phyloP scores from a whole-genome alignment of 1,139 yeast species.

The Geotrichum phurueaensis region DNA sequence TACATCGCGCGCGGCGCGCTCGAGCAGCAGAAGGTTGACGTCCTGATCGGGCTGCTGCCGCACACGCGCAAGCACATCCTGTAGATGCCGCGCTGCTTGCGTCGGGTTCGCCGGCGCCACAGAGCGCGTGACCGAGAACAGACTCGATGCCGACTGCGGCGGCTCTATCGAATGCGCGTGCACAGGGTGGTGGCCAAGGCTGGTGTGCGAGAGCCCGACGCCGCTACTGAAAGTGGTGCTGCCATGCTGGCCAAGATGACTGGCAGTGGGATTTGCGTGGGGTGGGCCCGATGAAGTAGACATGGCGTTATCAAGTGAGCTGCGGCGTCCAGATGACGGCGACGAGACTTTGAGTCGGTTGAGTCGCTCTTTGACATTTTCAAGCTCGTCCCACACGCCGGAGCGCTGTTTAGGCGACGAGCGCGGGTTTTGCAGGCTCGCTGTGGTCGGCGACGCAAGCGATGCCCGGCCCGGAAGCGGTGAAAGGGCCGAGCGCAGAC shows the following conservation, averaged over 20 bases:
- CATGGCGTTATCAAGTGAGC: neutral
- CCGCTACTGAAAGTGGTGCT: neutral
- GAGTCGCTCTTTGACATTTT: constrained; percentile 11
- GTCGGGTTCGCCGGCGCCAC: neutral
- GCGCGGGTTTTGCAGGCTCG: neutral
- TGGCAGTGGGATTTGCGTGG: neutral
- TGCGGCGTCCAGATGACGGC: neutral
- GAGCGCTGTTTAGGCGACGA: neutral
- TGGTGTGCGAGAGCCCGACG: neutral
- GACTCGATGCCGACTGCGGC: neutral
- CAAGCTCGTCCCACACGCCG: constrained; percentile 15
- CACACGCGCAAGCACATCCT: constrained; percentile 7
- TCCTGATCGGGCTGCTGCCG: neutral
- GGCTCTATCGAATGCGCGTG: neutral
- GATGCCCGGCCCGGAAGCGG: neutral
- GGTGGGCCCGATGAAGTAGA: neutral
- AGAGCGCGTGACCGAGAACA: neutral
- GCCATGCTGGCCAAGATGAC: neutral
- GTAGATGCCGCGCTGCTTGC: constrained; percentile 9
- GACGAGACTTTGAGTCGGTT: constrained; percentile 7
- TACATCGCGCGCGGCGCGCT: constrained; percentile 10
- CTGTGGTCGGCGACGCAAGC: neutral
- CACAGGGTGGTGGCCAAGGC: neutral
- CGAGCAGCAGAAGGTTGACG: constrained; percentile 5
- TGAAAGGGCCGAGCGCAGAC: neutral